phyloP scores from a whole-genome alignment of 164 flowering plant genomes.

The Aristolochia contorta region DNA sequence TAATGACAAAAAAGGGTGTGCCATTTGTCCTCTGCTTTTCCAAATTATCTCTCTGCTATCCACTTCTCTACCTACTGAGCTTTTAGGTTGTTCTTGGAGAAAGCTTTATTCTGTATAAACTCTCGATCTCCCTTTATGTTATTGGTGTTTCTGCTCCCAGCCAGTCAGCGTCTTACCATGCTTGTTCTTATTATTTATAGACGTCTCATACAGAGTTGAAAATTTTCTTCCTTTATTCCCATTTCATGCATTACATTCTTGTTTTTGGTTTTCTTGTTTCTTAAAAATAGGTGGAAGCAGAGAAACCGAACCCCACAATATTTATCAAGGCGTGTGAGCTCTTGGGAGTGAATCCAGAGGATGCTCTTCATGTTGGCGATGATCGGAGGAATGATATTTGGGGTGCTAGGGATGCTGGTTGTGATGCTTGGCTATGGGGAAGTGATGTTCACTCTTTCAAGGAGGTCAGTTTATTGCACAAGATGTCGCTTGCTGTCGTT shows the following conservation, averaged over 20 bases:
- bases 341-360: constrained; percentile 87
- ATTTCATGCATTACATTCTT: not conserved
- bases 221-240: not conserved
- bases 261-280: not conserved
- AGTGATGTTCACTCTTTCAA: constrained; percentile 86
- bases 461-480: constrained; percentile 40
- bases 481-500: too few relatives aligned
- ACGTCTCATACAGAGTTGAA: not conserved
- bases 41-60: too few relatives aligned
- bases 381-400: constrained; percentile 95
- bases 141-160: too few relatives aligned
- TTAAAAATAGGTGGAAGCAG: constrained; percentile 70
- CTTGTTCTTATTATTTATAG: too few relatives aligned
- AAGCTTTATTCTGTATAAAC: too few relatives aligned
- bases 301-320: constrained; percentile 96
- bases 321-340: constrained; percentile 92
- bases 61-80: too few relatives aligned
- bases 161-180: too few relatives aligned
- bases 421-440: constrained; percentile 99
- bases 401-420: constrained; percentile 99
- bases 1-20: too few relatives aligned
- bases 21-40: too few relatives aligned
- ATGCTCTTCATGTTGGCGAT: constrained; percentile 95
- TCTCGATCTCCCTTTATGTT: too few relatives aligned
- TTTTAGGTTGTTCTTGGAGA: too few relatives aligned